phyloP scores from a whole-genome alignment of 768 basidiomycete species.

The Ramaria sp. region DNA sequence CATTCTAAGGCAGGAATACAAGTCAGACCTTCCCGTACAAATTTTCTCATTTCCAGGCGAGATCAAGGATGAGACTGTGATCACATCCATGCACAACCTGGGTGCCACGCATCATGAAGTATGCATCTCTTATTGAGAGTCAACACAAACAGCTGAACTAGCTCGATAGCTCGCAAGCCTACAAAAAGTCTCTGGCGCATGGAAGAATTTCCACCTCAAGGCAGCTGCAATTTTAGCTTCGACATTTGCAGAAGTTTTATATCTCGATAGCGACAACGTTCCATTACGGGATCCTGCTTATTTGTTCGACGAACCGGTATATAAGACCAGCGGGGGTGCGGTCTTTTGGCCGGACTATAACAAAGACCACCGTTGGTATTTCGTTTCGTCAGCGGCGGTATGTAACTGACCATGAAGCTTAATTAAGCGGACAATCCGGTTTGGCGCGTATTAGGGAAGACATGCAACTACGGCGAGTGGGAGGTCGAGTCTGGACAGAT shows the following conservation, averaged over 20 bases:
- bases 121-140: not conserved
- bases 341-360: conserved; percentile 34
- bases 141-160: not conserved
- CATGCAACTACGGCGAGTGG: conserved; percentile 23
- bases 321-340: conserved; percentile 18
- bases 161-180: not conserved
- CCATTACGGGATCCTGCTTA: conserved; percentile 24
- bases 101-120: conserved; percentile 22
- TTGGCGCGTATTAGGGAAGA: conserved; percentile 25
- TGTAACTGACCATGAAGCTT: not conserved
- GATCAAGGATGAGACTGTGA: conserved; percentile 14
- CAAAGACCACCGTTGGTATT: conserved; percentile 22
- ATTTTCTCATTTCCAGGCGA: conserved; percentile 29
- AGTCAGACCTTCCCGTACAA: conserved; percentile 26
- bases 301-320: conserved; percentile 25
- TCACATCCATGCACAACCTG: conserved; percentile 19
- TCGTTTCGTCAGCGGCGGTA: not conserved
- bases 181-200: conserved; percentile 8
- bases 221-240: conserved; percentile 23
- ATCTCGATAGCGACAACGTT: conserved; percentile 30
- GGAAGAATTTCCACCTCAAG: conserved; percentile 27
- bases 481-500: conserved; percentile 30
- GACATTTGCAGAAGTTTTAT: conserved; percentile 26
- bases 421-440: conserved; percentile 27
- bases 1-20: conserved; percentile 21